Evolutionary conservation across 2,329 filamentous ascomycete genomes (phyloP).

Genomic region (Venturia asperata): DNA sequence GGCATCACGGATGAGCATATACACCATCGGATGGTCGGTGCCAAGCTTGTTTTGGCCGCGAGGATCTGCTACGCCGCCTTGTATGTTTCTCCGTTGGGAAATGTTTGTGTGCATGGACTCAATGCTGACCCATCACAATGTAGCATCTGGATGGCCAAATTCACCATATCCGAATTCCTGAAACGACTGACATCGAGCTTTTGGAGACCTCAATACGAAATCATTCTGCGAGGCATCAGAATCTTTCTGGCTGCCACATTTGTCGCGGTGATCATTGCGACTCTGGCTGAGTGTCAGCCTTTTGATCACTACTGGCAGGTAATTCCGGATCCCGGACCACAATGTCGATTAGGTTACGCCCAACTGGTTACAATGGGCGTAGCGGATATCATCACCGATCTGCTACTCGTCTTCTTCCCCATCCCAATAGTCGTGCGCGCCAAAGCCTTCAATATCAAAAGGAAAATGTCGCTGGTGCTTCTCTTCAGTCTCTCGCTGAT

Average conservation of each 20-base stretch:
- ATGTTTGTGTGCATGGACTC: constrained; percentile 1
- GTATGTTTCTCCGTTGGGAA: constrained; percentile 50
- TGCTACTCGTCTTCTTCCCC: constrained; percentile 80
- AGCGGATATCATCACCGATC: constrained; percentile 80
- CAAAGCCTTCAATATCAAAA: constrained; percentile 63
- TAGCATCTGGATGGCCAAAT: constrained; percentile 88
- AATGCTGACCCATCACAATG: background rate
- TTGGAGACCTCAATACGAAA: constrained; percentile 71
- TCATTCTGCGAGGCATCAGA: constrained; percentile 63
- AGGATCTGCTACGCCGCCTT: constrained; percentile 84
- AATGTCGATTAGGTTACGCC: constrained; percentile 78
- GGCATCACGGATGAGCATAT: constrained; percentile 52
- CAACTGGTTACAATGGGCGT: constrained; percentile 87
- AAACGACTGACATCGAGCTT: constrained; percentile 74
- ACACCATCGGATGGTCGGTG: constrained; percentile 61
- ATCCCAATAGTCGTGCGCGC: constrained; percentile 76
- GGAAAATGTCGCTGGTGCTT: constrained; percentile 69
- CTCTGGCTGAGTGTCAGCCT: constrained; percentile 67
- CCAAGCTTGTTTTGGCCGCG: constrained; percentile 70
- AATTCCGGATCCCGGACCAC: constrained; percentile 68
- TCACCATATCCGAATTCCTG: constrained; percentile 85
- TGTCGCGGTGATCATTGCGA: constrained; percentile 69
- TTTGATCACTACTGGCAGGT: constrained; percentile 53
- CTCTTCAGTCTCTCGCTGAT: constrained; percentile 81
- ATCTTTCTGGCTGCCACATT: constrained; percentile 74